These are phyloP conservation scores for Scedosporium dehoogii DNA, from an alignment of 2,329 filamentous ascomycete genomes.

Conservation along the genomic window DNA sequence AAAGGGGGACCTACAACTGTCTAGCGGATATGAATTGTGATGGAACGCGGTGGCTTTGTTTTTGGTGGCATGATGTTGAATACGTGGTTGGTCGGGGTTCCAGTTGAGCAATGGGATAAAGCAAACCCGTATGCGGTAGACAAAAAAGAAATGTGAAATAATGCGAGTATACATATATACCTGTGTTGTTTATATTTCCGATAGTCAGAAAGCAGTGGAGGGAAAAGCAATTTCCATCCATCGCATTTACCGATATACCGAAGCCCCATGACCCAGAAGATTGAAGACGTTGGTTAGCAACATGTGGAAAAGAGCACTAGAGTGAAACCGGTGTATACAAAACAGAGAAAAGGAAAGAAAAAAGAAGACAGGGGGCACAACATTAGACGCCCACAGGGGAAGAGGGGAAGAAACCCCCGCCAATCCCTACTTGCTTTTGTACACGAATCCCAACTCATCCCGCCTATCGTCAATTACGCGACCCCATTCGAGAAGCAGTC, in stretches of 20 bases:
- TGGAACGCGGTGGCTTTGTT: neutral
- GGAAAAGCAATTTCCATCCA: neutral
- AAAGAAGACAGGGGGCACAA: neutral
- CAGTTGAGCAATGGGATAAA: neutral
- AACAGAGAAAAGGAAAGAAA: neutral
- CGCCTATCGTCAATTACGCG: conserved; percentile 54
- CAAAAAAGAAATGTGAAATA: no score
- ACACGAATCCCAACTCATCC: conserved; percentile 31
- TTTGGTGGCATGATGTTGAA: neutral
- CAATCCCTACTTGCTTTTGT: conserved; percentile 12
- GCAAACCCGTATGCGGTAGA: neutral
- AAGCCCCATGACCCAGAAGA: neutral
- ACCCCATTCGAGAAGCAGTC: conserved; percentile 69
- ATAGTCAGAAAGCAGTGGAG: neutral
- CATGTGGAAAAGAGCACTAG: neutral
- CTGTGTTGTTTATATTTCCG: neutral
- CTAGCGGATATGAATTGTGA: no score
- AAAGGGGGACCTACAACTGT: no score
- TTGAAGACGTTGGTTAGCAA: neutral
- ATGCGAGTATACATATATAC: neutral
- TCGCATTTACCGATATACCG: neutral
- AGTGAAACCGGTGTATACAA: neutral
- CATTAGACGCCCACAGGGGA: neutral
- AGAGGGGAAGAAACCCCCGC: neutral
- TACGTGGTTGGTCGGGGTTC: neutral